These are phyloP conservation scores for Fusarium aywerte DNA, from an alignment of 2,329 filamentous ascomycete species.

Conservation along the genomic window DNA sequence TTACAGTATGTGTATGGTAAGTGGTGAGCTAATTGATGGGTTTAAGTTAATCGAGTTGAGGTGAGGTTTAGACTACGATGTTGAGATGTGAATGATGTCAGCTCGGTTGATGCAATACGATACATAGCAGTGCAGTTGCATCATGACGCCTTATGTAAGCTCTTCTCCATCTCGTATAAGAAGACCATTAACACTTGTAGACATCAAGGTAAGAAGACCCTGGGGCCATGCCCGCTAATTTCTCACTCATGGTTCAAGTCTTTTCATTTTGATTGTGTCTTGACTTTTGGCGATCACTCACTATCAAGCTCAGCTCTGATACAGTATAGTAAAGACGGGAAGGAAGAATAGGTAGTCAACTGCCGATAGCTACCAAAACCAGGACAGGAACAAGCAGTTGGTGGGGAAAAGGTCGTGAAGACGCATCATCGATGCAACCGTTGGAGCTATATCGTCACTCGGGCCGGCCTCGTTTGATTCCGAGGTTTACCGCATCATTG, in stretches of 20 bases:
- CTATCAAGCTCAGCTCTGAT: no score
- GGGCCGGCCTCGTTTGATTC: slow-evolving; percentile 4
- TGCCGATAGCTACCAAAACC: slow-evolving; percentile 4
- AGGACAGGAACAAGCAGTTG: neutral
- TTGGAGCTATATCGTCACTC: slow-evolving; percentile 12
- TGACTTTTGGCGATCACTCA: neutral
- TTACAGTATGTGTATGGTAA: neutral
- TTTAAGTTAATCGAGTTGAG: neutral
- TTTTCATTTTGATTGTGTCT: neutral
- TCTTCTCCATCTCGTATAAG: neutral
- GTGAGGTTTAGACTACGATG: neutral
- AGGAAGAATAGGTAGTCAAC: no score
- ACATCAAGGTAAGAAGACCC: neutral
- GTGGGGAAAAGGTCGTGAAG: slow-evolving; percentile 2
- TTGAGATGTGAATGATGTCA: slow-evolving; percentile 28
- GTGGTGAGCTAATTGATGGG: neutral
- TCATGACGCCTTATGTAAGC: slow-evolving; percentile 35
- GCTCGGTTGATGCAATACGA: slow-evolving; percentile 20
- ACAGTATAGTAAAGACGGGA: no score
- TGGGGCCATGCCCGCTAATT: neutral
- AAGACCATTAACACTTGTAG: neutral
- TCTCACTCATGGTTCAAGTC: neutral
- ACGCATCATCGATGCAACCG: slow-evolving; percentile 7
- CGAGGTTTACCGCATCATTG: slow-evolving; percentile 17
- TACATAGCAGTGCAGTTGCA: slow-evolving; percentile 4